Evolutionary conservation across 371 early-diverging fungal species (phyloP), one percentile per base, ranked within the genome.

Genomic region (Choanephora cucurbitarum): DNA sequence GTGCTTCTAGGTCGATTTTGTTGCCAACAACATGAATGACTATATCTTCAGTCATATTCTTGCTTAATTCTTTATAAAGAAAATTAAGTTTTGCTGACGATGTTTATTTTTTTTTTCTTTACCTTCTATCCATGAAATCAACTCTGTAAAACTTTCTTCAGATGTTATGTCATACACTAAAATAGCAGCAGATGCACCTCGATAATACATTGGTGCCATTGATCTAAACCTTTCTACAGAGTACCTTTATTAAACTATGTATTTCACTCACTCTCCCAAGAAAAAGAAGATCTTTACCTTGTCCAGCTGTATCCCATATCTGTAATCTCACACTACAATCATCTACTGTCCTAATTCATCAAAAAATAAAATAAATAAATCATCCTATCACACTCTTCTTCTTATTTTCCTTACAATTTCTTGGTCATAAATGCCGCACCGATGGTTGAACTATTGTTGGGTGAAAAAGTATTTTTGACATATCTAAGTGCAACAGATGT

Each of bases 391-490:
- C 5, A 23, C 2, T n/a, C 10, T n/a, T 19, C 1, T 31, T 31
- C 3, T 10, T 15, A 44, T 14, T 33, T 18, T 19, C 44, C 72
- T 60, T 74, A 79, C 83, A 84, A 57, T 63, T 86, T 86, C 52
- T 83, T 85, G 13, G 86, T 84, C 70, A 84, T 80, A 65, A 88
- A 88, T 18, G 85, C 83, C 6, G 87, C 89, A 24, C 89, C 89
- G 46, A 88, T 85, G 24, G 89, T 88, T 31, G 87, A 86, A n/a
- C 84, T 80, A 44, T 81, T 81, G 61, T 81, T 82, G 51, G 79
- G 75, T 22, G 87, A 80, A 62, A 88, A 88, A 10, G 87, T 84
- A 51, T 82, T 85, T 67, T 86, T 80, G 24, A 87, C 82, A 66
- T 85, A 88, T 52, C 89, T 70, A 22, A 84, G 76, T 8, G 86